phyloP scores from a whole-genome alignment of 2,329 filamentous ascomycete species.

The Phaeosphaeria sp. region DNA sequence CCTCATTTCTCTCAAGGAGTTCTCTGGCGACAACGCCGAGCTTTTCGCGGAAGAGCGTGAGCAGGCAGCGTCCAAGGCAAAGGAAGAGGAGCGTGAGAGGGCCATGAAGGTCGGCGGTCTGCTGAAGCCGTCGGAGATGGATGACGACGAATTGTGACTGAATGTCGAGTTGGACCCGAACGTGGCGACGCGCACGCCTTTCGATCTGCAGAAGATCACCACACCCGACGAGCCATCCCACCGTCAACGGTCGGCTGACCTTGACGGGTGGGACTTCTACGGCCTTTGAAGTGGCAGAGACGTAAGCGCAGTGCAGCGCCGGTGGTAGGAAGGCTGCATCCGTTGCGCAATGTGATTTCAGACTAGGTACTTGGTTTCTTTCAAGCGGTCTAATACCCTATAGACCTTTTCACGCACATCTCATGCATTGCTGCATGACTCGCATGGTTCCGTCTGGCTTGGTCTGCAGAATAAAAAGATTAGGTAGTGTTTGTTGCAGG shows the following conservation, averaged over 20 bases:
- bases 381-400: constrained; percentile 32
- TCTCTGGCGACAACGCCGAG: constrained; percentile 92
- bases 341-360: constrained; percentile 18
- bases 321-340: constrained; percentile 14
- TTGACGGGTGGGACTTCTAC: constrained; percentile 73
- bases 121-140: constrained; percentile 96
- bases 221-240: constrained; percentile 16
- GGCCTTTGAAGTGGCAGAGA: constrained; percentile 51
- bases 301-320: constrained; percentile 11
- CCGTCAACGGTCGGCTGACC: constrained; percentile 29
- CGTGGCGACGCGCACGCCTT: constrained; percentile 47
- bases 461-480: constrained; percentile 37
- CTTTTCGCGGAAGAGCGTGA: constrained; percentile 94
- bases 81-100: constrained; percentile 87
- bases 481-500: constrained; percentile 32
- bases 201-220: constrained; percentile 27
- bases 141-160: constrained; percentile 84
- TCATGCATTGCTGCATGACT: constrained; percentile 28
- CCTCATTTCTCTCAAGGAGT: constrained; percentile 96
- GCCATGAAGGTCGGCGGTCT: constrained; percentile 94
- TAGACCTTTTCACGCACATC: constrained; percentile 29
- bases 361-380: constrained; percentile 17
- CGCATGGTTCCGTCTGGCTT: constrained; percentile 24
- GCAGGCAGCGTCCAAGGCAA: constrained; percentile 83
- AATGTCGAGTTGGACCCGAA: constrained; percentile 48